Evolutionary conservation across 352 stramenopile species (phyloP).

Genomic region (Elongisporangium senticosum): DNA sequence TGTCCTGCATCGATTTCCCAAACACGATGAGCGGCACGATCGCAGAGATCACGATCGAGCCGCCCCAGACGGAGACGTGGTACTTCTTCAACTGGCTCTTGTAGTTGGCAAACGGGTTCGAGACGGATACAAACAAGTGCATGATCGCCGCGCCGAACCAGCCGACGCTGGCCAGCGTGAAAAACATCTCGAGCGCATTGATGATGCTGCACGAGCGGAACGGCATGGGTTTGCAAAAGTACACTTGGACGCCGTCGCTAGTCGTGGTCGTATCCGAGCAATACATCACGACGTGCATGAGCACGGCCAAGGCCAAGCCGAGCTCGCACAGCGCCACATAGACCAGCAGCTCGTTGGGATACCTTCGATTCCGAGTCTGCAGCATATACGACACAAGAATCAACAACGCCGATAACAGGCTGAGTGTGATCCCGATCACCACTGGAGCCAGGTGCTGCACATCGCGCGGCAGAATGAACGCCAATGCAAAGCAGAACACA

Average conservation of each 20-base stretch:
- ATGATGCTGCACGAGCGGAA: constrained; percentile 29
- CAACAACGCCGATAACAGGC: constrained; percentile 39
- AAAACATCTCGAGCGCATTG: constrained; percentile 48
- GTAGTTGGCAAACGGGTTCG: constrained; percentile 74
- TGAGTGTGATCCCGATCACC: constrained; percentile 41
- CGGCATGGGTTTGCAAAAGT: constrained; percentile 27
- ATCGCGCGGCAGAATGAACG: constrained; percentile 29
- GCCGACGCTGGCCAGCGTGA: constrained; percentile 49
- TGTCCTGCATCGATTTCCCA: constrained; percentile 20
- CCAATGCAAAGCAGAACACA: constrained; percentile 32
- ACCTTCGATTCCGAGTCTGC: constrained; percentile 23
- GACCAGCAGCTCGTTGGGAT: constrained; percentile 63
- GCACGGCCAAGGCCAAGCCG: constrained; percentile 34
- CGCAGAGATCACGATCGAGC: constrained; percentile 36
- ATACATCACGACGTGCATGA: constrained; percentile 38
- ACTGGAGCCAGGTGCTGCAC: constrained; percentile 37
- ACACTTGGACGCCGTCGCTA: constrained; percentile 1
- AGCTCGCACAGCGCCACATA: constrained; percentile 62
- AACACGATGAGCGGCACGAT: constrained; percentile 40
- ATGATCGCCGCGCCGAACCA: constrained; percentile 71
- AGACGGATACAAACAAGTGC: constrained; percentile 67
- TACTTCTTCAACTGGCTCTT: constrained; percentile 52
- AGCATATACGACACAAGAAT: constrained; percentile 51
- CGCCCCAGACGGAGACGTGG: constrained; percentile 44
- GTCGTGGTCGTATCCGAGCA: constrained; percentile 26